Evolutionary conservation across 345 rosid species (phyloP).

Genomic region (Syzygium grande): DNA sequence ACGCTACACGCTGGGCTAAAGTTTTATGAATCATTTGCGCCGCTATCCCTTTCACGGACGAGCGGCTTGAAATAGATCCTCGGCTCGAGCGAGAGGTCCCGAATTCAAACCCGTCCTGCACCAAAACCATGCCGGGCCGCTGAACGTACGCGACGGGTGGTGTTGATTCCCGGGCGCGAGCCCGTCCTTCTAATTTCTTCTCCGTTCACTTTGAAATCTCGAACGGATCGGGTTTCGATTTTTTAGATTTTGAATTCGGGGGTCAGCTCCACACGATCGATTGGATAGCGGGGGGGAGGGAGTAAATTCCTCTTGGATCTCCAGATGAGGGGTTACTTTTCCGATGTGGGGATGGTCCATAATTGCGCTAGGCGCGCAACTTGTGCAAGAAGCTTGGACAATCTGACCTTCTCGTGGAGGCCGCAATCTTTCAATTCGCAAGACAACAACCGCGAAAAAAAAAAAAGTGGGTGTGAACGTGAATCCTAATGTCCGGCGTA

Average conservation of each 20-base stretch:
- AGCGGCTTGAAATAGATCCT: no score
- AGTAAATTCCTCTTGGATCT: no score
- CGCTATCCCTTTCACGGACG: no score
- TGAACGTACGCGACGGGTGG: background rate
- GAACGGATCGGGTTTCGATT: accelerated
- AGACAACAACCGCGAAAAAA: background rate
- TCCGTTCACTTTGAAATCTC: background rate
- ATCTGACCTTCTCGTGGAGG: background rate
- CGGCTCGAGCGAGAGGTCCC: no score
- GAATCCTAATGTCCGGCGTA: background rate
- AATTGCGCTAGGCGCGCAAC: background rate
- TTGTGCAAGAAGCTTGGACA: background rate
- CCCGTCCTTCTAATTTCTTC: background rate
- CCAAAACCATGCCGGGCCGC: no score
- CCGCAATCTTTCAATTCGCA: background rate
- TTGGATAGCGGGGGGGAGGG: background rate
- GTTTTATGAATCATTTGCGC: no score
- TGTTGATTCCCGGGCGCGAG: accelerated
- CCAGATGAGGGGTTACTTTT: background rate
- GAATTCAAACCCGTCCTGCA: no score
- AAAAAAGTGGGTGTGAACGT: background rate
- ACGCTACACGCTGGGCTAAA: no score
- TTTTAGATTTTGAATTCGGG: background rate
- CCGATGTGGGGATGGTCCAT: background rate
- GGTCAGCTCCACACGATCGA: background rate